Base-by-base conservation (phyloP, 441 rosid species). In the Syzygium syzygioides region DNA sequence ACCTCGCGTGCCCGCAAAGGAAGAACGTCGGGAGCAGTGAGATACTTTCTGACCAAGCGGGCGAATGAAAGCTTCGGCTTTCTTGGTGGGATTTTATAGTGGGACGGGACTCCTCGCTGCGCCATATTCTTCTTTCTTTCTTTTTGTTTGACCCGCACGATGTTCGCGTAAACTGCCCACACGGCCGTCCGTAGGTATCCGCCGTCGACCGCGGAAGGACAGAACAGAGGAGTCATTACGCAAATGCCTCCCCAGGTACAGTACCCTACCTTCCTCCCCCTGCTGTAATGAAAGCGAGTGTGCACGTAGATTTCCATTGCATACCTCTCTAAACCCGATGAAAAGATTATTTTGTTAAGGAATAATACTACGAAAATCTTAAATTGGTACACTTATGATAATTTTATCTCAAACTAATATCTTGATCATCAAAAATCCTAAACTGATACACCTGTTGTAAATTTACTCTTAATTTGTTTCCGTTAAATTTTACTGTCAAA, bases 391-490 rank as follows among this genome's bases (percentile, higher is more conserved):
- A 14, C 1, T 0, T 53, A 1, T 14, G 4, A 53, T 45, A 14
- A 53, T 12, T 53, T 14, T 53, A 14, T 1, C 0, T 53, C 17
- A 14, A 53, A 53, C 4, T 13, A 53, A 14, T 4, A 3, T 53
- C 14, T 53, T 53, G 15, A 53, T 14, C 14, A 53, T 7, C 15
- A 53, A 53, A 53, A 53, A 1, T 53, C 2, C 5, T 4, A 52
- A 14, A 53, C 2, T 0, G 17, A 2, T 53, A 53, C 5, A 53
- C 9, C 0, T 14, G 15, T 14, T 0, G 4, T 4, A 53, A 53
- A 53, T 53, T 53, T 53, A 53, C 4, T 1, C 14, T 14, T 3
- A 3, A 4, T 14, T 53, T 12, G 1, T 53, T 53, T 14, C 4
- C 15, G 15, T 53, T 53, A 53, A 53, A 53, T 45, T 45, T 45